phyloP scores from a whole-genome alignment of 1,139 yeast genomes.

The Saccharomyces pastorianus region DNA sequence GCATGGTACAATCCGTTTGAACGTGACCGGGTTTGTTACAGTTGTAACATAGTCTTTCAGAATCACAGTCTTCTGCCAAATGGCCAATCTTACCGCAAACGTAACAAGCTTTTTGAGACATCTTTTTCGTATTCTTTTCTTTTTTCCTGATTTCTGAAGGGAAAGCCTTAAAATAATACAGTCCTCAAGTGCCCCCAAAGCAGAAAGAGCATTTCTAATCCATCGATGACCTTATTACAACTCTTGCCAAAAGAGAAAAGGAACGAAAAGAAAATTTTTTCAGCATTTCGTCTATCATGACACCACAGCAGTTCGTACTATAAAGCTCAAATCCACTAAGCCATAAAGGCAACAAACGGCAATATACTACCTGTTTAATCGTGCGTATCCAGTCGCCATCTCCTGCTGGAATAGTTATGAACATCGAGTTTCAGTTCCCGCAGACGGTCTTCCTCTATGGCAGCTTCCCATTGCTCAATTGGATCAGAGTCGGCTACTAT shows the following conservation, averaged over 20 bases:
- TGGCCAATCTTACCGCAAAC: conserved; percentile 92
- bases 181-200: background rate
- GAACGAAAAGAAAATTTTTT: background rate
- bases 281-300: background rate
- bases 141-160: background rate
- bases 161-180: background rate
- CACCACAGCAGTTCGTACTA: background rate
- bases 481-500: conserved; percentile 26
- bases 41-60: conserved; percentile 83
- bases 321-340: background rate
- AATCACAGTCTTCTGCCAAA: conserved; percentile 79
- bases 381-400: background rate
- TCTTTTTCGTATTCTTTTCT: conserved; percentile 8
- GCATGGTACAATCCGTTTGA: conserved; percentile 79
- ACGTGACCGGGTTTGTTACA: conserved; percentile 89
- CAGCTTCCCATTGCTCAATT: conserved; percentile 24
- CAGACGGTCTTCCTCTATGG: conserved; percentile 5
- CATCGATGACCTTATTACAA: background rate
- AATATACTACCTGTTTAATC: background rate
- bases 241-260: background rate
- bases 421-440: conserved; percentile 1
- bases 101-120: conserved; percentile 79
- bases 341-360: background rate
- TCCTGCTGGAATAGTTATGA: background rate
- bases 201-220: background rate